Conservation (phyloP, 345 rosid genomes). For the Triadica sebifera region DNA sequence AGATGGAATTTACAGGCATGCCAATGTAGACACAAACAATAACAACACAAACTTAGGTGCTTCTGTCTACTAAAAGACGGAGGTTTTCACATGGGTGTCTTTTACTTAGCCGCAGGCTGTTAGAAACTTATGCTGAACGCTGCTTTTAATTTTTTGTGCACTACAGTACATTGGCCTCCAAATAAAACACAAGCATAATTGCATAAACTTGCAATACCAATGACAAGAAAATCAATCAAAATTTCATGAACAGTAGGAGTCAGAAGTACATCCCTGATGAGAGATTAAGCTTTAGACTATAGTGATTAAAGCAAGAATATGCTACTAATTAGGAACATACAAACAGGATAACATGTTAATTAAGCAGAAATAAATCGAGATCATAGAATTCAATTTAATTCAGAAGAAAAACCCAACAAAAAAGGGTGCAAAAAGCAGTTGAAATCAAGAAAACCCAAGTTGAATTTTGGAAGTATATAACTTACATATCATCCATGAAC, state of each 20-base stretch:
- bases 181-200: neutral
- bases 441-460: neutral
- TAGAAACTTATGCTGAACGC: neutral
- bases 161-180: too few species aligned
- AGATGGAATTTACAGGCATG: constrained; percentile 22
- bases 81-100: constrained; percentile 23
- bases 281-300: neutral
- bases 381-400: neutral
- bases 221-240: neutral
- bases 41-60: constrained; percentile 23
- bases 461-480: constrained; percentile 1
- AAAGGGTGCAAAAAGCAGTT: neutral
- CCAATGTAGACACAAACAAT: constrained; percentile 20
- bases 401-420: neutral
- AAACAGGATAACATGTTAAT: neutral
- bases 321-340: neutral
- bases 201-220: neutral
- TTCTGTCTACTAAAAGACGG: constrained; percentile 18
- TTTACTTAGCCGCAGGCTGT: constrained; percentile 2
- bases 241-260: neutral
- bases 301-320: neutral
- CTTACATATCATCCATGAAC: constrained; percentile 86
- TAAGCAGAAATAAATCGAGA: neutral
- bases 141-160: neutral
- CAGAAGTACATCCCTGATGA: too few species aligned